These are phyloP conservation scores for Hypomyces perniciosus DNA, from an alignment of 2,329 filamentous ascomycete genomes.

Conservation along the genomic window DNA sequence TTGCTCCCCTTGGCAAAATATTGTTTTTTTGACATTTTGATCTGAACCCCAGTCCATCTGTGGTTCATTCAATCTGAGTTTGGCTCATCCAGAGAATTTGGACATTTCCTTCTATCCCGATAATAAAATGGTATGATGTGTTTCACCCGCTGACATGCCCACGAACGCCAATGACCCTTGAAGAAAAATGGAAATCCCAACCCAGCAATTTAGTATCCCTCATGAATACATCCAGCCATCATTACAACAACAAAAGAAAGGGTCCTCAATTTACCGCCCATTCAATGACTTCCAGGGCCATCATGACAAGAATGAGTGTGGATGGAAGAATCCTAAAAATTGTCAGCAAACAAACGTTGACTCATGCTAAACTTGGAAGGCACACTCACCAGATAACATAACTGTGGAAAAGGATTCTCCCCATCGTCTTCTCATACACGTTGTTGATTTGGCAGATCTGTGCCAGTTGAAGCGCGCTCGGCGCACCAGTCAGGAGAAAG, in stretches of 20 bases:
- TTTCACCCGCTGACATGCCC: background rate
- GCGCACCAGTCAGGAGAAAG: constrained; percentile 90
- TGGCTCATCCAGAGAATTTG: too few relatives aligned
- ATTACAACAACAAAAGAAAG: background rate
- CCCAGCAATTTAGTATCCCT: too few relatives aligned
- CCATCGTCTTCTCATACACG: constrained; percentile 94
- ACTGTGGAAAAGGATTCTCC: constrained; percentile 87
- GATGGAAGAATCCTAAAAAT: constrained; percentile 76
- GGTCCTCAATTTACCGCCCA: constrained; percentile 54
- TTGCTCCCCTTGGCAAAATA: too few relatives aligned
- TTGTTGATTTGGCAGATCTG: constrained; percentile 99
- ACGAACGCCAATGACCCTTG: background rate
- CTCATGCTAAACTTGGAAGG: background rate
- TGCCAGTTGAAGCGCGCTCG: constrained; percentile 86
- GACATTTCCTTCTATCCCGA: too few relatives aligned
- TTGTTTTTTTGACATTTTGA: too few relatives aligned
- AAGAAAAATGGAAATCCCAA: too few relatives aligned
- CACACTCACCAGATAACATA: constrained; percentile 68
- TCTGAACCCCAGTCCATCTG: too few relatives aligned
- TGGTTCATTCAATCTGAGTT: too few relatives aligned
- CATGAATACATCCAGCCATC: too few relatives aligned
- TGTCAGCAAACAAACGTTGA: constrained; percentile 23
- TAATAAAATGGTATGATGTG: too few relatives aligned
- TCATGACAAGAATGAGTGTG: constrained; percentile 83
- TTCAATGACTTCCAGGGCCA: constrained; percentile 85